These are phyloP conservation scores for Penicillium sumatraense DNA, from an alignment of 2,329 filamentous ascomycete genomes.

Conservation along the genomic window DNA sequence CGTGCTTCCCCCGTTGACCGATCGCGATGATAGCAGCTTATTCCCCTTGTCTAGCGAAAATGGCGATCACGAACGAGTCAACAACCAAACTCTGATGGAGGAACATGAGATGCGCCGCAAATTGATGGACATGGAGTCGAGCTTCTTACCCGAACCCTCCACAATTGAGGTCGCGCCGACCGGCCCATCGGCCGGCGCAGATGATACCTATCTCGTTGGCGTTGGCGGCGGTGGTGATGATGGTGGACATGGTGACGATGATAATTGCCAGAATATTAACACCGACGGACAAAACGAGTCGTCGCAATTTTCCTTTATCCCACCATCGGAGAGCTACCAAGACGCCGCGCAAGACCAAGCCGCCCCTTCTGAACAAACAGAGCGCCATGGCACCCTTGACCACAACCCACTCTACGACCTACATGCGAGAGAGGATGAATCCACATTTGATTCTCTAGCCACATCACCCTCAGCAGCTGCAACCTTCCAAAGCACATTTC, in stretches of 20 bases:
- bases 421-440: slow-evolving; percentile 38
- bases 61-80: slow-evolving; percentile 37
- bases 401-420: slow-evolving; percentile 20
- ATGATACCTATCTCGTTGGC: slow-evolving; percentile 52
- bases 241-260: too few species aligned
- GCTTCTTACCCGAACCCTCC: slow-evolving; percentile 63
- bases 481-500: slow-evolving; percentile 44
- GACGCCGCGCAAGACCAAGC: slow-evolving; percentile 11
- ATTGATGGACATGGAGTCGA: slow-evolving; percentile 67
- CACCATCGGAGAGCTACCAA: slow-evolving; percentile 27
- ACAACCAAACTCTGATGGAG: slow-evolving; percentile 53
- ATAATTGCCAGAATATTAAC: slow-evolving; percentile 24
- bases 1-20: slow-evolving; percentile 36
- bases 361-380: background rate
- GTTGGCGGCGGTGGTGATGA: slow-evolving; percentile 36
- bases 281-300: slow-evolving; percentile 23
- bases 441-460: slow-evolving; percentile 45
- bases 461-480: slow-evolving; percentile 53
- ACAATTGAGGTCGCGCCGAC: slow-evolving; percentile 42
- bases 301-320: slow-evolving; percentile 32
- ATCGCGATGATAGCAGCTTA: slow-evolving; percentile 41
- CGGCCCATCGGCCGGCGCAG: slow-evolving; percentile 36
- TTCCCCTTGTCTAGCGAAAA: slow-evolving; percentile 36
- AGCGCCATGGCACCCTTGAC: slow-evolving; percentile 23
- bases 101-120: slow-evolving; percentile 64